These are phyloP conservation scores for Phytophthora europaea DNA, from an alignment of 352 stramenopile species.

Conservation along the genomic window DNA sequence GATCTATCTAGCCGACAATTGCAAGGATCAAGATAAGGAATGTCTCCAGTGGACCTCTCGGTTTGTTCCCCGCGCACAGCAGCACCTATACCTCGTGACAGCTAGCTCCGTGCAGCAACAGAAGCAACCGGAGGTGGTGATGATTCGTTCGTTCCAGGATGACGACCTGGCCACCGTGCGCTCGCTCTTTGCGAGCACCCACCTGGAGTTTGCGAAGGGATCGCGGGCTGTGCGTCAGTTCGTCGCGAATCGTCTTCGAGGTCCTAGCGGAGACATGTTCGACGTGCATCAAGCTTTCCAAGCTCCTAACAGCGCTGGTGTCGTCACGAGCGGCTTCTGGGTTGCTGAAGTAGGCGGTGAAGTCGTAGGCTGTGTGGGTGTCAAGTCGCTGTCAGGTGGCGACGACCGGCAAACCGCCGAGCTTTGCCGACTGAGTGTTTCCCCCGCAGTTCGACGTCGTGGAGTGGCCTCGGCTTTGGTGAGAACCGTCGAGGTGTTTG, in stretches of 20 bases:
- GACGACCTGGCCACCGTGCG: slow-evolving; percentile 55
- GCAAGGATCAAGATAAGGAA: slow-evolving; percentile 14
- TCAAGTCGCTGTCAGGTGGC: slow-evolving; percentile 48
- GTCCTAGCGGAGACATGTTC: slow-evolving; percentile 59
- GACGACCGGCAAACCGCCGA: slow-evolving; percentile 40
- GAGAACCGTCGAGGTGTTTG: slow-evolving; percentile 52
- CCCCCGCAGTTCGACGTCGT: slow-evolving; percentile 45
- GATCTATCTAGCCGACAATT: slow-evolving; percentile 60
- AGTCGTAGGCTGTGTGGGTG: slow-evolving; percentile 67
- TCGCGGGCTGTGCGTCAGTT: slow-evolving; percentile 80
- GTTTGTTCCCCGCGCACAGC: slow-evolving; percentile 26
- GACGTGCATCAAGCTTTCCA: slow-evolving; percentile 62
- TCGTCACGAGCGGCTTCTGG: slow-evolving; percentile 61
- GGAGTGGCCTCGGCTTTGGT: slow-evolving; percentile 65
- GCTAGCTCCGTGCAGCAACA: slow-evolving; percentile 6
- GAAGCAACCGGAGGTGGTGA: slow-evolving; percentile 14
- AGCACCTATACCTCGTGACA: slow-evolving; percentile 35
- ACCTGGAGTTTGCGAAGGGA: slow-evolving; percentile 57
- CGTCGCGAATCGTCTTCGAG: slow-evolving; percentile 61
- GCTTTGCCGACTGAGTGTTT: slow-evolving; percentile 72
- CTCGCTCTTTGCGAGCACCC: slow-evolving; percentile 68
- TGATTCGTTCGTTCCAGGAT: slow-evolving; percentile 66
- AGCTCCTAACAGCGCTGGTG: slow-evolving; percentile 1
- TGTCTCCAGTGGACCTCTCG: slow-evolving; percentile 40
- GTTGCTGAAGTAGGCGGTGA: slow-evolving; percentile 50